phyloP scores from a whole-genome alignment of 768 basidiomycete genomes.

The Termitomyces sp. region DNA sequence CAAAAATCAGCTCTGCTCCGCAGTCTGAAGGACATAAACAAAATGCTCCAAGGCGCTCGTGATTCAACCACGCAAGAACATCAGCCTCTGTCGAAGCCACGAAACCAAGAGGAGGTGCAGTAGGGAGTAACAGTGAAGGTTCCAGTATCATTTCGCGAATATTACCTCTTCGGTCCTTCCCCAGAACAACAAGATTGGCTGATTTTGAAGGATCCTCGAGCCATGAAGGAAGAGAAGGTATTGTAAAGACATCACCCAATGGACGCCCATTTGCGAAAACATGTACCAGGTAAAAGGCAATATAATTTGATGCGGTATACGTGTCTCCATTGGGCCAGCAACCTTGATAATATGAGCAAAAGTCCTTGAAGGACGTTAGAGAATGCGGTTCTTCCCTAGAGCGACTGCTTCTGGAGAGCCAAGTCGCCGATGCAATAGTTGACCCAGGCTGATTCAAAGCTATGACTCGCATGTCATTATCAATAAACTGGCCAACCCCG shows the following conservation, averaged over 20 bases:
- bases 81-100: background rate
- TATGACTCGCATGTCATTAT: background rate
- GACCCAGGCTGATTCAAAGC: background rate
- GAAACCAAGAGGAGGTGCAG: background rate
- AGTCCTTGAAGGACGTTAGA: background rate
- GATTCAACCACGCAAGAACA: background rate
- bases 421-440: background rate
- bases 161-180: background rate
- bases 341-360: background rate
- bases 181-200: background rate
- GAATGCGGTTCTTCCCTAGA: background rate
- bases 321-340: slow-evolving; percentile 1
- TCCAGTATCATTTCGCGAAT: background rate
- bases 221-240: background rate
- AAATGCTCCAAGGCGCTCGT: background rate
- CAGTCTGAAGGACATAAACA: background rate
- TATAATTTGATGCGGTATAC: background rate
- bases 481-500: background rate
- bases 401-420: background rate
- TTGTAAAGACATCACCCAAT: background rate
- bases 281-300: background rate
- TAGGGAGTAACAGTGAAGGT: background rate
- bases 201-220: background rate
- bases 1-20: background rate
- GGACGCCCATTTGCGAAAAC: background rate